phyloP scores from a whole-genome alignment of 2,329 filamentous ascomycete genomes.

The Zarea fungicola region DNA sequence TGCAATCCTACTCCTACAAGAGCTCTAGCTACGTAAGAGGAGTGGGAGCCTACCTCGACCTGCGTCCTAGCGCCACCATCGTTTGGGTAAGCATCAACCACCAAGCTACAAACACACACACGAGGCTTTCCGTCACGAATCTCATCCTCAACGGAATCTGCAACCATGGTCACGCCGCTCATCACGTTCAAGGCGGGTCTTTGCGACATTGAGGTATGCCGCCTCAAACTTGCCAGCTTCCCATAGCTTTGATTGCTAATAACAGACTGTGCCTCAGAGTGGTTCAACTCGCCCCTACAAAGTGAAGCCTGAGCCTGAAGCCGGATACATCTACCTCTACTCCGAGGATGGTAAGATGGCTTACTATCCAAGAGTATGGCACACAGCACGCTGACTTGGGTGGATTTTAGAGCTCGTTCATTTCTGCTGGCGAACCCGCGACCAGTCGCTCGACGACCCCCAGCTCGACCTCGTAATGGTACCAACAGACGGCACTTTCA shows the following conservation, averaged over 20 bases:
- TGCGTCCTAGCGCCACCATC: not conserved
- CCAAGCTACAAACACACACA: not conserved
- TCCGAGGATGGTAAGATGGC: conserved; percentile 68
- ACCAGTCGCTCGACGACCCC: conserved; percentile 62
- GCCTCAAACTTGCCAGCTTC: not conserved
- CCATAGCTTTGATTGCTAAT: conserved; percentile 17
- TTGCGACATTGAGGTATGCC: conserved; percentile 71
- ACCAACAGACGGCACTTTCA: conserved; percentile 80
- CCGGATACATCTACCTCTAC: conserved; percentile 90
- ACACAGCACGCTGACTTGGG: conserved; percentile 2
- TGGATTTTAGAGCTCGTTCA: conserved; percentile 67
- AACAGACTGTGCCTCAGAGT: conserved; percentile 28
- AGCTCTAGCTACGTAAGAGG: conserved; percentile 12
- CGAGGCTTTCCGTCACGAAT: not conserved
- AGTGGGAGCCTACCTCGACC: conserved; percentile 8
- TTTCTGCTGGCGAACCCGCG: conserved; percentile 93
- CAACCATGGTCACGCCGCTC: conserved; percentile 70
- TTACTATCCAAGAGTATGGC: not conserved
- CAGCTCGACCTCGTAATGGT: conserved; percentile 93
- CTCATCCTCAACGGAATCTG: not conserved
- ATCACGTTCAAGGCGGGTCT: conserved; percentile 95
- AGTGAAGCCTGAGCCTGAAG: conserved; percentile 66
- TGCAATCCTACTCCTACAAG: not conserved
- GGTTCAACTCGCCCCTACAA: conserved; percentile 53
- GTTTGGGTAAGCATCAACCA: conserved; percentile 1